Base-by-base conservation (phyloP, 1,284 basidiomycete genomes). In the Phlebopus sp. region DNA sequence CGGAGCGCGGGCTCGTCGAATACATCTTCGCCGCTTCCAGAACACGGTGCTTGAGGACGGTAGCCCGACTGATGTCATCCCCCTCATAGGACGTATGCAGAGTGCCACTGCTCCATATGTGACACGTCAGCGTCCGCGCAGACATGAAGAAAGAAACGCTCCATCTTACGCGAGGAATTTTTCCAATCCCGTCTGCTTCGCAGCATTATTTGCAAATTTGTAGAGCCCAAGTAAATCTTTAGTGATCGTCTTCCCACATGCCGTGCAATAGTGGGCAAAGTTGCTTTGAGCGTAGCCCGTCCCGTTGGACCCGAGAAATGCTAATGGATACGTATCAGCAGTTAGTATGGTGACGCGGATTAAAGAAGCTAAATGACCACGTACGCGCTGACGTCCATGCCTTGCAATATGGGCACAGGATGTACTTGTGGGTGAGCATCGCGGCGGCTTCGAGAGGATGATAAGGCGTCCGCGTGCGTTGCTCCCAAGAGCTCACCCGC, bases 261-360 rank as follows among this genome's bases (percentile, higher is more conserved):
- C 30, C 3, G 36, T 23, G 42, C 71, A 72, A 1, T 4, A 2
- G 10, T 47, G 18, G 2, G 10, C 27, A 29, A 73, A 72, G 2
- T 51, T 52, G 9, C 48, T 52, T 44, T 73, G 71, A 4, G 65
- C 60, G 46, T 70, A 73, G 8, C 72, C 71, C 2, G 43, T 57
- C 13, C 56, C 61, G 1, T 46, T 23, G 0, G 47, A 10, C 1
- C 44, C 55, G 30, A 66, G 37, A 25, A 66, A 66, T 11, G 59
- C 70, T 72, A 13, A 11, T 11, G 7, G 21, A 11, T 8, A 21
- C 47, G 6, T 43, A 37, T 15, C 14, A 34, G 15, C 13, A 27
- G 21, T 41, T 11, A 10, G 17, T 15, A 19, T 2, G 29, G 11
- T 31, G 31, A 32, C 10, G 35, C 4, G 1, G 8, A 7, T 15